A percentile compares a stretch with the other conserved stretches of the same genome.
phyloP scores from a whole-genome alignment of 1,284 basidiomycete genomes.

The Entoloma clypeatum region DNA sequence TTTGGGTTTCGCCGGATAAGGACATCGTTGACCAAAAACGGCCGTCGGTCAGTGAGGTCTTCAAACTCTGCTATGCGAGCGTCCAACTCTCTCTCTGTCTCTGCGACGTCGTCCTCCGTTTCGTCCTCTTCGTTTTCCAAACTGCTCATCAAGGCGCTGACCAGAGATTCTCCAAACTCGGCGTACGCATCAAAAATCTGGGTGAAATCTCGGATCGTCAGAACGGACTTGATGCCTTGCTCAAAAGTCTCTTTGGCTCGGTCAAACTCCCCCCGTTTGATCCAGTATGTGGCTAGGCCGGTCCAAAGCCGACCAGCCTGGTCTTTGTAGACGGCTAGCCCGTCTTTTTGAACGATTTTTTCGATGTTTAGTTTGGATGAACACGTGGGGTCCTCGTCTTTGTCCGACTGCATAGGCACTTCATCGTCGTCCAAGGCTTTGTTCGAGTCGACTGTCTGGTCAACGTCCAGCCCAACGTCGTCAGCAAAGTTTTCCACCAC shows the following conservation, averaged over 20 bases:
- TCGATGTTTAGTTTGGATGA: constrained; percentile 83
- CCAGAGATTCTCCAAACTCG: constrained; percentile 90
- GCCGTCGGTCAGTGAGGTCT: constrained; percentile 90
- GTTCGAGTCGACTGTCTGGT: constrained; percentile 61
- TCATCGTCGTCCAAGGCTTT: constrained; percentile 47
- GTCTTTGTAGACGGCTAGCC: constrained; percentile 87
- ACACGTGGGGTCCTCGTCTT: constrained; percentile 80
- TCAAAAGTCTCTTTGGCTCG: constrained; percentile 88
- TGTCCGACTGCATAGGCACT: constrained; percentile 55
- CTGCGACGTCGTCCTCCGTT: constrained; percentile 45
- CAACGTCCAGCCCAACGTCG: constrained; percentile 87
- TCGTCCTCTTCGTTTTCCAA: constrained; percentile 80
- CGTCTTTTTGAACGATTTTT: constrained; percentile 80
- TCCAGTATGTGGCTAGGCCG: constrained; percentile 97
- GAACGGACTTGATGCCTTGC: constrained; percentile 75
- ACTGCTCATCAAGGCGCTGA: constrained; percentile 89
- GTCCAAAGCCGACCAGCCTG: constrained; percentile 97
- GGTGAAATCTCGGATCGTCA: constrained; percentile 97
- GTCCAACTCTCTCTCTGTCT: constrained; percentile 87
- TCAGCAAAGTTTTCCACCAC: constrained; percentile 90
- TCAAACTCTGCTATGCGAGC: constrained; percentile 91
- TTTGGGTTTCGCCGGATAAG: constrained; percentile 92
- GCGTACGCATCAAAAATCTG: constrained; percentile 98
- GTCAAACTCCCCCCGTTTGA: constrained; percentile 94
- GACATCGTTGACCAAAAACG: constrained; percentile 97